Conservation (phyloP, 169 alveolate genomes). For the Eimeria praecox region DNA sequence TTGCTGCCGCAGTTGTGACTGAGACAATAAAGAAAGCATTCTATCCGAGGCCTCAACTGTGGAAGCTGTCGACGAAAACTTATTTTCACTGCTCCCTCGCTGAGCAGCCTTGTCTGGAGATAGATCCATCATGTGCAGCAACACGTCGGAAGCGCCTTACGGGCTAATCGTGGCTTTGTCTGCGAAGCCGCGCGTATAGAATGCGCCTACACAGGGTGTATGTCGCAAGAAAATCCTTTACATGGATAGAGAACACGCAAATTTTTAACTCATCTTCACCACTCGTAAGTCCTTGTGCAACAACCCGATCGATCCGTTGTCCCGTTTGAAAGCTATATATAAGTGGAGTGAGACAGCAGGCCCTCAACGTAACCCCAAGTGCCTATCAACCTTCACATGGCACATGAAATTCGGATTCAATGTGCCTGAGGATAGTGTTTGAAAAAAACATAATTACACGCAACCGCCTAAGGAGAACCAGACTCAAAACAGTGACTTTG, state of each 20-base stretch:
- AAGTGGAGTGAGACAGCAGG: background rate
- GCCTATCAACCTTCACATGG: background rate
- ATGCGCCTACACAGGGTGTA: background rate
- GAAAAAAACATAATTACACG: background rate
- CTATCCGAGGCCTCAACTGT: constrained; percentile 17
- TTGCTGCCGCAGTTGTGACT: constrained; percentile 60
- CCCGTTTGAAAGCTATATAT: background rate
- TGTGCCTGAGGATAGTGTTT: background rate
- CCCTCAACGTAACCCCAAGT: background rate
- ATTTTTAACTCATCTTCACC: background rate
- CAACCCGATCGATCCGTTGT: background rate
- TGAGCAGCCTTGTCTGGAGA: constrained; percentile 20
- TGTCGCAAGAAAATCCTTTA: background rate
- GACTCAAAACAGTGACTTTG: background rate
- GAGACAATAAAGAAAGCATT: constrained; percentile 37
- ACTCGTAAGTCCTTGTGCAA: no score
- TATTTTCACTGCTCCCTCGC: constrained; percentile 1
- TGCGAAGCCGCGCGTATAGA: background rate
- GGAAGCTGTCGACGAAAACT: background rate
- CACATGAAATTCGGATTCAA: background rate
- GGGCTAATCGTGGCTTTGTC: background rate
- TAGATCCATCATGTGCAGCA: background rate
- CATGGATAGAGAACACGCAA: background rate
- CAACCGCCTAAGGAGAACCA: background rate
- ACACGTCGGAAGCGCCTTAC: background rate